These are phyloP conservation scores for Exophiala lecanii-corni DNA, from an alignment of 2,329 filamentous ascomycete genomes.

Conservation along the genomic window DNA sequence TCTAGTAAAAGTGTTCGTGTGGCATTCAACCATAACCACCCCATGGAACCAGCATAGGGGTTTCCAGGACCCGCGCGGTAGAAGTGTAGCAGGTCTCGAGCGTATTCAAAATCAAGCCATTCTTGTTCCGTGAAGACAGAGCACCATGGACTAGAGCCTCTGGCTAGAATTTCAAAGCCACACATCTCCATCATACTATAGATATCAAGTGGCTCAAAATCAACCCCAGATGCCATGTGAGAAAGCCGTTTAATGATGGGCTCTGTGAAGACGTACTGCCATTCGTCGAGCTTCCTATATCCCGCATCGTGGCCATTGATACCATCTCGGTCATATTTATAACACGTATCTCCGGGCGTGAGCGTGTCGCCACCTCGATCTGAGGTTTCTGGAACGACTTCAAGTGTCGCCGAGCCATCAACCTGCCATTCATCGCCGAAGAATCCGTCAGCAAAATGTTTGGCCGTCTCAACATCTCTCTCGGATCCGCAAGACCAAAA, in stretches of 20 bases:
- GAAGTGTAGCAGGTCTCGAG: constrained; percentile 54
- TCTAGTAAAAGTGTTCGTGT: constrained; percentile 47
- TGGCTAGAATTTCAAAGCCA: constrained; percentile 53
- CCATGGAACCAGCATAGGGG: constrained; percentile 50
- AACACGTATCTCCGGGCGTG: constrained; percentile 50
- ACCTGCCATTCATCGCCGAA: constrained; percentile 49
- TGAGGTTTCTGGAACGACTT: constrained; percentile 50
- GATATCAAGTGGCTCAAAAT: constrained; percentile 45
- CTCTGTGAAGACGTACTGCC: constrained; percentile 45
- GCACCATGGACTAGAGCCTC: constrained; percentile 54
- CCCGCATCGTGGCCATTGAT: constrained; percentile 48
- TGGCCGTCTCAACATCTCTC: constrained; percentile 54
- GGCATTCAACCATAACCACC: constrained; percentile 56
- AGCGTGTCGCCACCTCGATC: constrained; percentile 52
- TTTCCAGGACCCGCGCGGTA: constrained; percentile 57
- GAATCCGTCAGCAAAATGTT: constrained; percentile 51
- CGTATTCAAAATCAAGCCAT: constrained; percentile 55
- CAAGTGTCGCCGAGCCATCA: constrained; percentile 35
- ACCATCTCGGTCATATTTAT: constrained; percentile 35
- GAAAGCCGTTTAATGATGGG: constrained; percentile 43
- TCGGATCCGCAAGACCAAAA: constrained; percentile 54
- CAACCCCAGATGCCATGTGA: constrained; percentile 39
- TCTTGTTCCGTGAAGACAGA: constrained; percentile 51
- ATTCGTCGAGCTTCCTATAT: constrained; percentile 43
- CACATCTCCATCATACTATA: constrained; percentile 60